A percentile compares a stretch with the other conserved stretches of the same genome.
Conservation (phyloP, 495 filamentous ascomycete species). For the Baudoinia panamericana region DNA sequence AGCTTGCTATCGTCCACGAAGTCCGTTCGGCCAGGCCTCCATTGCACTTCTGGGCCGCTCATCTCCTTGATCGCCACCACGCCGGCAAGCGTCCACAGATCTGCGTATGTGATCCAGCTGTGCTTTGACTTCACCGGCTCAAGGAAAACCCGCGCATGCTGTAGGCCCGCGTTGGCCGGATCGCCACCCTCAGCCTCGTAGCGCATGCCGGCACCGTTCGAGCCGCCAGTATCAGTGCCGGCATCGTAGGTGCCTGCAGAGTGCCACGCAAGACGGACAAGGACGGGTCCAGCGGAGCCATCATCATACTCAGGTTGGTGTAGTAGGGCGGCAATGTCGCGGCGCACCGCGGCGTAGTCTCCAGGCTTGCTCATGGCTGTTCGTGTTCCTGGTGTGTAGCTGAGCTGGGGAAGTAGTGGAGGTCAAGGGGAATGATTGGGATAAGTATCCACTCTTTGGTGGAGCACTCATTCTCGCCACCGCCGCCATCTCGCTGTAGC, state of each 20-base stretch:
- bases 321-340: constrained; percentile 41
- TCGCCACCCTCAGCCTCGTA: constrained; percentile 52
- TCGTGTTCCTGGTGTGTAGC: too few species aligned
- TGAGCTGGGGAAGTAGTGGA: too few species aligned
- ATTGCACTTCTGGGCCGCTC: constrained; percentile 43
- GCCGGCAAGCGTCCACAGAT: constrained; percentile 49
- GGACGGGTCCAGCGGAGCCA: constrained; percentile 47
- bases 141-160: constrained; percentile 49
- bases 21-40: constrained; percentile 46
- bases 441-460: too few species aligned
- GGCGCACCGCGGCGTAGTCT: constrained; percentile 41
- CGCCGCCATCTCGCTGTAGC: too few species aligned
- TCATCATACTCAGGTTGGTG: constrained; percentile 50
- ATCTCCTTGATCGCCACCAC: constrained; percentile 45
- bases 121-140: constrained; percentile 44
- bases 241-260: constrained; percentile 48
- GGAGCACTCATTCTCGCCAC: too few species aligned
- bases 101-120: constrained; percentile 51
- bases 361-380: constrained; percentile 19
- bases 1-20: constrained; percentile 44
- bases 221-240: constrained; percentile 45
- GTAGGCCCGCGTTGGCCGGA: constrained; percentile 49
- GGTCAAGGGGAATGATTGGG: too few species aligned
- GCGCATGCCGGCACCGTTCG: constrained; percentile 52
- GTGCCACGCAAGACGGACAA: constrained; percentile 53